Conservation (phyloP, 2,329 filamentous ascomycete genomes). For the Alternaria ventricosa region DNA sequence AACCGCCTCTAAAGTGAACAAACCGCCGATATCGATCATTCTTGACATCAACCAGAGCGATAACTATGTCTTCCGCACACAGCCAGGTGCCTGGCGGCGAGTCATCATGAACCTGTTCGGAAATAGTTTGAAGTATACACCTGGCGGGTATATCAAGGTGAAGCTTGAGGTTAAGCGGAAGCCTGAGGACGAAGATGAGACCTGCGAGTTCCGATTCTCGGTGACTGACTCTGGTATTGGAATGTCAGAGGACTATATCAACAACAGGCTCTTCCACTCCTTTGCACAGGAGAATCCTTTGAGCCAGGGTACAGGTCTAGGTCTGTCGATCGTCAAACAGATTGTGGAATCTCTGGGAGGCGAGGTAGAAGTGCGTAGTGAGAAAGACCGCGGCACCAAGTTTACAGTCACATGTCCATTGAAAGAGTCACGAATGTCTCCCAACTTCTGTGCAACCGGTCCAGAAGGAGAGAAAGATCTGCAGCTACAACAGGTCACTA, state of each 20-base stretch:
- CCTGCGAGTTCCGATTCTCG: slow-evolving; percentile 39
- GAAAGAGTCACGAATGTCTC: slow-evolving; percentile 40
- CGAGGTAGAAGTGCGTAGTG: slow-evolving; percentile 46
- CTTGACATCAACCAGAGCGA: slow-evolving; percentile 45
- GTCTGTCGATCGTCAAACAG: slow-evolving; percentile 49
- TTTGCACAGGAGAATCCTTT: slow-evolving; percentile 50
- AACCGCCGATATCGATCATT: slow-evolving; percentile 38
- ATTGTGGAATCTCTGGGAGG: slow-evolving; percentile 48
- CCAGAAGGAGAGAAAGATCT: slow-evolving; percentile 33
- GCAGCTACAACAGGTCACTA: slow-evolving; percentile 29
- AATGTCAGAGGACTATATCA: slow-evolving; percentile 50
- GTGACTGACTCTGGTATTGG: slow-evolving; percentile 50
- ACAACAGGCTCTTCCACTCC: slow-evolving; percentile 46
- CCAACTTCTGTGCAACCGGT: slow-evolving; percentile 27
- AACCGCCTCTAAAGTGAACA: slow-evolving; percentile 18
- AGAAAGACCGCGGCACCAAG: slow-evolving; percentile 46
- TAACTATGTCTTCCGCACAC: slow-evolving; percentile 47
- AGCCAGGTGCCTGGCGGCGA: slow-evolving; percentile 48
- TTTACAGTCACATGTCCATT: slow-evolving; percentile 46
- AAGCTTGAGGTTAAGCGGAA: slow-evolving; percentile 42
- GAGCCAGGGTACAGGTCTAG: slow-evolving; percentile 48
- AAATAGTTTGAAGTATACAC: slow-evolving; percentile 50
- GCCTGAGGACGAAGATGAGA: slow-evolving; percentile 26
- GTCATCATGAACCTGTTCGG: slow-evolving; percentile 51
- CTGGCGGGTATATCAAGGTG: slow-evolving; percentile 45